Evolutionary conservation across 1,139 yeast species (phyloP).

Genomic region (Zhuliangozyma parablackwelliae): DNA sequence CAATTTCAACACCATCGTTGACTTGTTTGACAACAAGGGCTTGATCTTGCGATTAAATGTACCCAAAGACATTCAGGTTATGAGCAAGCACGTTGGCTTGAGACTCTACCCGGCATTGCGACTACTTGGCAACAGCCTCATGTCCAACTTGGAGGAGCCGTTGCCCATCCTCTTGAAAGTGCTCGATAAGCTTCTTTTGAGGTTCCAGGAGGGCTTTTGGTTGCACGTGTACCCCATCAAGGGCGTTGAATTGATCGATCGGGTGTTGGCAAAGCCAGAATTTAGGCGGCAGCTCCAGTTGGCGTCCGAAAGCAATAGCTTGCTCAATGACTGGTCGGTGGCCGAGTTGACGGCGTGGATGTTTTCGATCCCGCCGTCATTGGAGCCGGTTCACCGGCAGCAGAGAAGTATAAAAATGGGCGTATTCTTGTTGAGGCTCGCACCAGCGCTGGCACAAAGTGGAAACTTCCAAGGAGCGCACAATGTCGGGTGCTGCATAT

Average conservation of each 20-base stretch:
- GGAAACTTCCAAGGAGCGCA: too few species aligned
- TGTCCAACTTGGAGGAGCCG: constrained; percentile 49
- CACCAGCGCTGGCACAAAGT: too few species aligned
- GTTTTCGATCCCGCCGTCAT: constrained; percentile 25
- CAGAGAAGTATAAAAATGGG: constrained; percentile 39
- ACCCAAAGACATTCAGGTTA: constrained; percentile 42
- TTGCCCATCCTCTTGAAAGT: constrained; percentile 51
- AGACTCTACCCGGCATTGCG: constrained; percentile 42
- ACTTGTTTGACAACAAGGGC: constrained; percentile 34
- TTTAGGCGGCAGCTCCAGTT: constrained; percentile 15
- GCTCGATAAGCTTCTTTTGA: constrained; percentile 36
- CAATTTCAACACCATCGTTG: constrained; percentile 37
- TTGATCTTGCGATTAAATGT: constrained; percentile 35
- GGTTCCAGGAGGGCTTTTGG: constrained; percentile 49
- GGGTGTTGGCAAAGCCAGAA: constrained; percentile 42
- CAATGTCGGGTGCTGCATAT: too few species aligned
- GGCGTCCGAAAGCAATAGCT: constrained; percentile 1
- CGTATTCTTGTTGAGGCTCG: constrained; percentile 4
- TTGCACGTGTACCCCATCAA: constrained; percentile 43
- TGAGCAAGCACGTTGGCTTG: constrained; percentile 34
- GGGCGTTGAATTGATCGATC: constrained; percentile 50
- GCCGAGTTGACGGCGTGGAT: constrained; percentile 43
- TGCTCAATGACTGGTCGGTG: constrained; percentile 8
- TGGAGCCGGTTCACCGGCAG: constrained; percentile 37
- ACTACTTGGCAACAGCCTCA: constrained; percentile 46